Evolutionary conservation across 2,329 filamentous ascomycete genomes (phyloP), one percentile per base, ranked within the genome.

Genomic region (Plectosphaerella sp.): DNA sequence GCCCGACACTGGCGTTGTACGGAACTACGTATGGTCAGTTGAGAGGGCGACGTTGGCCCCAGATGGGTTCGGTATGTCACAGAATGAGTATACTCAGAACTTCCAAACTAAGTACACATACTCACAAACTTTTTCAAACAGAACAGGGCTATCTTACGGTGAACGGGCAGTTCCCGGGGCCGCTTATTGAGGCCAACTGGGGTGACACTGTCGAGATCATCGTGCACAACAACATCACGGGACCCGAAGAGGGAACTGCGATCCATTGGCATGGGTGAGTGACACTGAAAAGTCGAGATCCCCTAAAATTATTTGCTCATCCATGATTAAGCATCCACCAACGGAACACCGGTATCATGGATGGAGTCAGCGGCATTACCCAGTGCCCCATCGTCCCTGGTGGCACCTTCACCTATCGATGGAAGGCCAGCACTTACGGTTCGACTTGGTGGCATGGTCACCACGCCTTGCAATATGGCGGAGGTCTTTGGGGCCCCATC

Each of bases 81-180:
- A 41, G 42, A 11, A 9, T 15, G 22, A 14, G 12, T 11, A n/a
- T n/a, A n/a, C n/a, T n/a, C n/a, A n/a, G n/a, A n/a, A n/a, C n/a
- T n/a, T n/a, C n/a, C n/a, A n/a, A n/a, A n/a, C n/a, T n/a, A n/a
- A n/a, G n/a, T n/a, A n/a, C n/a, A n/a, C n/a, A n/a, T n/a, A n/a
- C n/a, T n/a, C n/a, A n/a, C n/a, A n/a, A n/a, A 7, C 53, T 51
- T 2, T 45, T 48, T n/a, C 37, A n/a, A n/a, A n/a, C 53, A 3
- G 53, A 55, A 24, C 51, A 28, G 25, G 5, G 5, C 5, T 9
- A 5, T 5, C 25, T 28, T 9, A 28, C 25, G 9, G 72, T 88
- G 62, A 87, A 88, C 62, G 80, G 79, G 10, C 76, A 81, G 45
- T 86, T 81, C 55, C 87, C 87, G 1, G 88, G 85, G 0, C 88